phyloP scores from a whole-genome alignment of 257 asterid species.

The Solanum appendiculatum region DNA sequence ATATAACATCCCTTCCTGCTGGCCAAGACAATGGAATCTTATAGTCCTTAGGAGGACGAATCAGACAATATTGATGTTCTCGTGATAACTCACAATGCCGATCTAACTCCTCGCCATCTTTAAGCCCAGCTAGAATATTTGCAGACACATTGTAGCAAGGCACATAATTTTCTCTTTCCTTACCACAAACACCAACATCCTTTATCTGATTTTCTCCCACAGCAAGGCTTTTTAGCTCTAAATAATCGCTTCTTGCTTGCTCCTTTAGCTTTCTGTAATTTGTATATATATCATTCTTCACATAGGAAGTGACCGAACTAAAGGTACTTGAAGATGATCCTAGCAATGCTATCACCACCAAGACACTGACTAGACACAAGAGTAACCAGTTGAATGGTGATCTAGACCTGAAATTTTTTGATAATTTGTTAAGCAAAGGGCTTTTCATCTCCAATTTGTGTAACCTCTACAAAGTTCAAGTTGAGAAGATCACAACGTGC shows the following conservation, averaged over 20 bases:
- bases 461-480: conserved; percentile 11
- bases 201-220: conserved; percentile 36
- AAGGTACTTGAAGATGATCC: conserved; percentile 57
- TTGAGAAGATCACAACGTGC: conserved; percentile 5
- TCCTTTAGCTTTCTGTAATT: conserved; percentile 67
- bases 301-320: conserved; percentile 37
- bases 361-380: conserved; percentile 49
- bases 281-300: conserved; percentile 38
- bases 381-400: conserved; percentile 70
- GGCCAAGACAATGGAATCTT: conserved; percentile 96
- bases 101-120: conserved; percentile 82
- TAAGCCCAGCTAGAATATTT: conserved; percentile 57
- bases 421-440: conserved; percentile 56
- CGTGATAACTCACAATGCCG: conserved; percentile 76
- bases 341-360: conserved; percentile 50
- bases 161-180: conserved; percentile 75
- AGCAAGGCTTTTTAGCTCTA: conserved; percentile 40
- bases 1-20: conserved; percentile 78
- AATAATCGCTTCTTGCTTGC: conserved; percentile 59
- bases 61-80: conserved; percentile 55
- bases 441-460: conserved; percentile 77
- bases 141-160: conserved; percentile 94
- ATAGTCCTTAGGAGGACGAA: conserved; percentile 91
- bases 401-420: conserved; percentile 46
- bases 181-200: conserved; percentile 70